A percentile compares a stretch with the other conserved stretches of the same genome.
Evolutionary conservation across 352 stramenopile species (phyloP).

Genomic region (Hyaloperonospora brassicae): DNA sequence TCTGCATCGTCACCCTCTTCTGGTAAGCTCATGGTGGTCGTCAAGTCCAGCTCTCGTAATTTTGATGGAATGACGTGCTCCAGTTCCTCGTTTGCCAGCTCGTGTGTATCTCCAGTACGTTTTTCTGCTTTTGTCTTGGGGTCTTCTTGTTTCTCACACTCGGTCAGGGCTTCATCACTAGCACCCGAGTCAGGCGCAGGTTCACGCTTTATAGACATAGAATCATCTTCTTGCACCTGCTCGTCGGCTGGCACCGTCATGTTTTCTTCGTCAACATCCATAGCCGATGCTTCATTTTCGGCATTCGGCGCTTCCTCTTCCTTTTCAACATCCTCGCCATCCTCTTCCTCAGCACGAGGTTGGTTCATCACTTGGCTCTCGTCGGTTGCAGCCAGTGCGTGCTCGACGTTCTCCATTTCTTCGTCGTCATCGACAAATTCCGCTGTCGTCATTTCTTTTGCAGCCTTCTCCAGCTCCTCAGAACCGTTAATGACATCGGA

Average conservation of each 20-base stretch:
- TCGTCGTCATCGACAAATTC: slow-evolving; percentile 65
- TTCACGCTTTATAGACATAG: too few species aligned
- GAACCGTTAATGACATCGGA: slow-evolving; percentile 11
- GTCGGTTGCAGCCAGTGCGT: too few species aligned
- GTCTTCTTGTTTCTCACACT: slow-evolving; percentile 24
- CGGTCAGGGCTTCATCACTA: too few species aligned
- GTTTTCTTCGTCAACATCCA: too few species aligned
- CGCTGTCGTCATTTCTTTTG: slow-evolving; percentile 38
- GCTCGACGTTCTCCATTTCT: slow-evolving; percentile 37
- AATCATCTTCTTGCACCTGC: too few species aligned
- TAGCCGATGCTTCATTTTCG: too few species aligned
- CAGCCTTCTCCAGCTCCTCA: slow-evolving; percentile 27
- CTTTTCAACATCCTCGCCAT: too few species aligned
- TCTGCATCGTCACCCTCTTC: slow-evolving; percentile 33
- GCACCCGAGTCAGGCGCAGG: too few species aligned
- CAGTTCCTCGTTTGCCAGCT: slow-evolving; percentile 33
- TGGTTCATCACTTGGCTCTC: too few species aligned
- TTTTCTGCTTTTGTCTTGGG: slow-evolving; percentile 11
- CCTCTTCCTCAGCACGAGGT: too few species aligned
- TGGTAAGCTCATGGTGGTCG: slow-evolving; percentile 22
- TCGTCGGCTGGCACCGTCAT: too few species aligned
- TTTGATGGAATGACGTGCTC: slow-evolving; percentile 24
- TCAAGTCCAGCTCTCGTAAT: slow-evolving; percentile 34
- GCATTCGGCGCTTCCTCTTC: too few species aligned
- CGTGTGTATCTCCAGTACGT: slow-evolving; percentile 1